A percentile compares a stretch with the other conserved stretches of the same genome.
Conservation (phyloP, 2,329 filamentous ascomycete species). For the Aspergillus melleus region DNA sequence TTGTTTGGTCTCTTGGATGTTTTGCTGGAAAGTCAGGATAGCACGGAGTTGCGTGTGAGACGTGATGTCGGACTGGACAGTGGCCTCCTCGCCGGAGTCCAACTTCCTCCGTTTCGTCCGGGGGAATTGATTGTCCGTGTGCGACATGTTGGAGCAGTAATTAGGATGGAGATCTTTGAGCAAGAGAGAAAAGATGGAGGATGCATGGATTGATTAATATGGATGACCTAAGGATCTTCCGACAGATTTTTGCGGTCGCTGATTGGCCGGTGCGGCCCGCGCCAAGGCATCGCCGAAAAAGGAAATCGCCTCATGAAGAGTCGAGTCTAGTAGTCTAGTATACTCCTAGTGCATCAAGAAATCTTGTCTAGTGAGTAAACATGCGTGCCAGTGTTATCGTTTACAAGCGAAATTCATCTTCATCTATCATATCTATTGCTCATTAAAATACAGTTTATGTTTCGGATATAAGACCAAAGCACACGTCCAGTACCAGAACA, state of each 20-base stretch:
- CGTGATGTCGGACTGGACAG: constrained; percentile 29
- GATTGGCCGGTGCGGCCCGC: constrained; percentile 12
- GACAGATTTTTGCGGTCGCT: constrained; percentile 23
- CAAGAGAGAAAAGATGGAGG: constrained; percentile 1
- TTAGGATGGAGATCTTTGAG: constrained; percentile 19
- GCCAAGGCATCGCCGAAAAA: not conserved
- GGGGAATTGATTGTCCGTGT: constrained; percentile 33
- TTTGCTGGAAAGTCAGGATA: constrained; percentile 70
- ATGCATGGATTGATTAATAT: constrained; percentile 1
- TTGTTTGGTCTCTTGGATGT: constrained; percentile 58
- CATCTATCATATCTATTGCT: not conserved
- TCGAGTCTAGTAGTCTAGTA: not conserved
- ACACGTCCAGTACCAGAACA: not conserved
- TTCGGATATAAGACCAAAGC: not conserved
- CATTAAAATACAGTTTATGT: not conserved
- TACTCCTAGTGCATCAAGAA: too few relatives aligned
- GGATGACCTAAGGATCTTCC: constrained; percentile 7
- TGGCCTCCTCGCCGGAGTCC: constrained; percentile 24
- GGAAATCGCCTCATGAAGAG: not conserved
- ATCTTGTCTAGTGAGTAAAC: too few relatives aligned
- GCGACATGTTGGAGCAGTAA: constrained; percentile 30
- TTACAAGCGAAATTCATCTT: not conserved
- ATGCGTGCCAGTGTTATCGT: too few relatives aligned
- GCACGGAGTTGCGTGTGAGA: constrained; percentile 66
- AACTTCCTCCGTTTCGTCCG: constrained; percentile 43